phyloP scores from a whole-genome alignment of 1,284 basidiomycete genomes.

The Marasmius tenuissimus region DNA sequence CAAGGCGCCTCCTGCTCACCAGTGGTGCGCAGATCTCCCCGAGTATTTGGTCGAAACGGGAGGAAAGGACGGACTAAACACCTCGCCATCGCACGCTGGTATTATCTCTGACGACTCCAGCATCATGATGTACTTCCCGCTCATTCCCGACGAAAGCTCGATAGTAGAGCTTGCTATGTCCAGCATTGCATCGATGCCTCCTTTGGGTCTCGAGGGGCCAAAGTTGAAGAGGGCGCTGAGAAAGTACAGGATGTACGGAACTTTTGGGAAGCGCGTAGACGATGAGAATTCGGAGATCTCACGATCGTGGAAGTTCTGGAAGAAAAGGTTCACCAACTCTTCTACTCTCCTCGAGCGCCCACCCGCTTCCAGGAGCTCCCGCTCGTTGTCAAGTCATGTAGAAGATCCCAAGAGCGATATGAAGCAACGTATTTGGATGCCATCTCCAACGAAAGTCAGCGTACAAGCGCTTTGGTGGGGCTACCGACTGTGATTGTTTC shows the following conservation, averaged over 20 bases:
- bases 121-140: constrained; percentile 1
- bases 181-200: constrained; percentile 5
- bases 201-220: neutral
- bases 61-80: neutral
- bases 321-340: neutral
- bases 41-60: neutral
- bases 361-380: too few relatives aligned
- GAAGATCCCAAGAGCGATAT: neutral
- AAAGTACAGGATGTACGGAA: neutral
- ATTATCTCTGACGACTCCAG: constrained; percentile 6
- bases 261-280: neutral
- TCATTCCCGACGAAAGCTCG: neutral
- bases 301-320: constrained; percentile 17
- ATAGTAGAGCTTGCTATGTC: neutral
- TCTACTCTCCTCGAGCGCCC: too few relatives aligned
- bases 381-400: too few relatives aligned
- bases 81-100: neutral
- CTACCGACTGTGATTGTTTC: neutral
- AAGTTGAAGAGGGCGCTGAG: neutral
- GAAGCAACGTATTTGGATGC: constrained; percentile 6
- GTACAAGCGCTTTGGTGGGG: constrained; percentile 3
- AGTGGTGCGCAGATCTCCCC: neutral
- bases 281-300: constrained; percentile 6
- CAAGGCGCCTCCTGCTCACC: constrained; percentile 2
- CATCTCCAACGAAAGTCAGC: constrained; percentile 11